These are phyloP conservation scores for Plasmopara halstedii DNA, from an alignment of 352 stramenopile species.

Conservation along the genomic window DNA sequence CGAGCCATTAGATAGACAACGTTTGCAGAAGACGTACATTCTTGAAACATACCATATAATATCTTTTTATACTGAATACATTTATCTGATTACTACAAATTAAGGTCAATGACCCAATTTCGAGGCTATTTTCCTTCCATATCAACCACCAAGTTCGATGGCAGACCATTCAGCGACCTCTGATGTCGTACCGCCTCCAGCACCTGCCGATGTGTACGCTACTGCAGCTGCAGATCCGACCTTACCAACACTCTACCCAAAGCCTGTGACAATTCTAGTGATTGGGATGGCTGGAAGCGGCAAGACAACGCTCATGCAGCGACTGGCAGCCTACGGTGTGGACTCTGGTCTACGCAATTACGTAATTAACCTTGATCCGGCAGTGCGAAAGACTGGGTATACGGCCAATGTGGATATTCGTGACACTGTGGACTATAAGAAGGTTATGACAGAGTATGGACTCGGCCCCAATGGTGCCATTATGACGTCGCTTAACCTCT, in stretches of 20 bases:
- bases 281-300: conserved; percentile 96
- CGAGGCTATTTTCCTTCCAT: conserved; percentile 5
- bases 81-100: background rate
- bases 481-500: conserved; percentile 99
- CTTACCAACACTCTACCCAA: conserved; percentile 47
- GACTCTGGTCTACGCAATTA: conserved; percentile 84
- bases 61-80: background rate
- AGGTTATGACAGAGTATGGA: conserved; percentile 97
- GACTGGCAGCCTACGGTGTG: conserved; percentile 60
- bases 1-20: no score
- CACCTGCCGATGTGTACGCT: conserved; percentile 12
- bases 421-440: conserved; percentile 99
- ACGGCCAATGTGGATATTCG: conserved; percentile 98
- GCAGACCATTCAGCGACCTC: conserved; percentile 9
- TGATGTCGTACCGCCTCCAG: conserved; percentile 9
- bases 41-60: no score
- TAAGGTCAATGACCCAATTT: background rate
- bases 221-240: conserved; percentile 15
- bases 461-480: conserved; percentile 98
- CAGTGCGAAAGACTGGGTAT: conserved; percentile 94
- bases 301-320: conserved; percentile 95
- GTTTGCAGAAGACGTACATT: conserved; percentile 2
- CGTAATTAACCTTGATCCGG: conserved; percentile 98
- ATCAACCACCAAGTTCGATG: conserved; percentile 18
- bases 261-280: conserved; percentile 76